These are phyloP conservation scores for Ascochyta fabae DNA, from an alignment of 2,329 filamentous ascomycete species.

Conservation along the genomic window DNA sequence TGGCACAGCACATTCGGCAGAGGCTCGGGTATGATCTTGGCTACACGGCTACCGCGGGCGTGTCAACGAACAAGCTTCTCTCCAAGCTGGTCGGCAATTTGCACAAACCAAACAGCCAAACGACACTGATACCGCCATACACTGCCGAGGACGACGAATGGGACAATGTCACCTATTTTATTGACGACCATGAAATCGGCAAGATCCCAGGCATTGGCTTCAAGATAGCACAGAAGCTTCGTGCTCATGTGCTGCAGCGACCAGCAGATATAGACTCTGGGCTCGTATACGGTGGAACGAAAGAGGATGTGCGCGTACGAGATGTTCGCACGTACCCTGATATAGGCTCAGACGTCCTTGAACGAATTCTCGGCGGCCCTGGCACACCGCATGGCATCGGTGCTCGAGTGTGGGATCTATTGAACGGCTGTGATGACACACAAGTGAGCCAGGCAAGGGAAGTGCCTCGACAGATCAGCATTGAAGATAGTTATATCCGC, in stretches of 20 bases:
- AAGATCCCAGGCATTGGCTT: slow-evolving; percentile 86
- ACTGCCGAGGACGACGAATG: slow-evolving; percentile 35
- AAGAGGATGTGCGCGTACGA: slow-evolving; percentile 66
- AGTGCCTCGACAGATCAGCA: slow-evolving; percentile 86
- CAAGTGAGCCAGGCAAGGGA: slow-evolving; percentile 75
- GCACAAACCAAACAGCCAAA: slow-evolving; percentile 89
- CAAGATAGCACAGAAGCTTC: slow-evolving; percentile 74
- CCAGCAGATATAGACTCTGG: slow-evolving; percentile 53
- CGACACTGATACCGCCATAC: slow-evolving; percentile 75
- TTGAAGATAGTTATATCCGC: slow-evolving; percentile 87
- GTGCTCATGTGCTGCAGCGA: slow-evolving; percentile 63
- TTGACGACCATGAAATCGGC: slow-evolving; percentile 77
- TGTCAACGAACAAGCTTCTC: slow-evolving; percentile 85
- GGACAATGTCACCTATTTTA: slow-evolving; percentile 69
- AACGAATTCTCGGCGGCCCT: slow-evolving; percentile 71
- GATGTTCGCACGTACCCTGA: slow-evolving; percentile 68
- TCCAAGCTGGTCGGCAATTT: slow-evolving; percentile 83
- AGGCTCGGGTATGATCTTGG: slow-evolving; percentile 77
- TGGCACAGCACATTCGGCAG: slow-evolving; percentile 75
- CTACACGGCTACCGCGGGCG: slow-evolving; percentile 86
- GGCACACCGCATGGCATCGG: slow-evolving; percentile 77
- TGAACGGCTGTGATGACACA: slow-evolving; percentile 80
- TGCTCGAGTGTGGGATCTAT: slow-evolving; percentile 73
- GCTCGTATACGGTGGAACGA: slow-evolving; percentile 57
- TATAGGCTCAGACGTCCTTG: slow-evolving; percentile 70